Conservation (phyloP, 116 monocot genomes). For the Cymodocea nodosa region DNA sequence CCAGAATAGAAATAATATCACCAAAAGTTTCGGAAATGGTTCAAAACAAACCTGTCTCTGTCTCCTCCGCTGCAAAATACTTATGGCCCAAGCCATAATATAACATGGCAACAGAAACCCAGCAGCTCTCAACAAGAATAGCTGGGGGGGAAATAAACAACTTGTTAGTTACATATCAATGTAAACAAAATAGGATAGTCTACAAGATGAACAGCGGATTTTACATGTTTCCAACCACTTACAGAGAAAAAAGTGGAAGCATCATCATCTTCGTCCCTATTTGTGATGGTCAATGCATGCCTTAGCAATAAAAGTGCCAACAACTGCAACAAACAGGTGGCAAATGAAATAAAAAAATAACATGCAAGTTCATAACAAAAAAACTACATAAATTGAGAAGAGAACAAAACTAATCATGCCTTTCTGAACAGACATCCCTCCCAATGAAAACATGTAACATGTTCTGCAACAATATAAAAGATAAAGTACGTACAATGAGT, state of each 20-base stretch:
- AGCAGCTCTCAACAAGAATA: slow-evolving; percentile 73
- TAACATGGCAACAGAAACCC: slow-evolving; percentile 86
- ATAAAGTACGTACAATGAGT: slow-evolving; percentile 57
- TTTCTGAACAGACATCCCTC: background rate
- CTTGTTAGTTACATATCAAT: background rate
- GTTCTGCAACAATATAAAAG: background rate
- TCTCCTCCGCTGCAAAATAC: slow-evolving; percentile 60
- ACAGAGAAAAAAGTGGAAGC: slow-evolving; percentile 64
- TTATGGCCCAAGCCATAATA: slow-evolving; percentile 91
- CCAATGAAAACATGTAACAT: background rate
- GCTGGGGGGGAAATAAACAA: slow-evolving; percentile 15
- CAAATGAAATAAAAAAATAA: background rate
- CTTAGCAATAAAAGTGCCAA: slow-evolving; percentile 81
- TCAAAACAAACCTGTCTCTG: slow-evolving; percentile 53
- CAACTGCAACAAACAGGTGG: slow-evolving; percentile 33
- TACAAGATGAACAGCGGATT: background rate
- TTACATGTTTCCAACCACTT: slow-evolving; percentile 11
- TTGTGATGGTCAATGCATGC: slow-evolving; percentile 65
- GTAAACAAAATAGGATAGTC: background rate
- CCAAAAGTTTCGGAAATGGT: no score
- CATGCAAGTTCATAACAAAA: background rate
- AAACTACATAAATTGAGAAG: background rate
- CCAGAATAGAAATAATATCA: no score
- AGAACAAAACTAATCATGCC: background rate
- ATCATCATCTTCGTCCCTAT: slow-evolving; percentile 61